Conservation (phyloP, 2,329 filamentous ascomycete genomes). For the Colletotrichum agaves region DNA sequence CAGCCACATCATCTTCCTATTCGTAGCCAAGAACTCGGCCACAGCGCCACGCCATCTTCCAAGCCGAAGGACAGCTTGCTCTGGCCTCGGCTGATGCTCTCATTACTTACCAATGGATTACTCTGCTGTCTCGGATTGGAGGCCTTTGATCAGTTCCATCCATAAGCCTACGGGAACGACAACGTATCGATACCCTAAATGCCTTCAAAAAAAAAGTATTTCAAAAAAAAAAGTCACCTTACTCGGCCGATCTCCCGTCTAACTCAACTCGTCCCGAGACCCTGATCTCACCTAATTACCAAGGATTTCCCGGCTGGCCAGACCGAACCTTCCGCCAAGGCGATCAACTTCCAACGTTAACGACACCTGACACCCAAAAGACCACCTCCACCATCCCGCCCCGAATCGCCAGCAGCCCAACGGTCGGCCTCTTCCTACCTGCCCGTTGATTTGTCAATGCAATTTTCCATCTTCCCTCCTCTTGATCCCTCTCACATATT, state of each 20-base stretch:
- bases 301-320: constrained; percentile 11
- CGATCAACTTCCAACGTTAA: constrained; percentile 20
- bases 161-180: neutral
- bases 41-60: no score
- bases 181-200: neutral
- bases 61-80: no score
- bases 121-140: neutral
- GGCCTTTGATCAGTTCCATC: neutral
- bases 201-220: no score
- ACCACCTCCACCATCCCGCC: neutral
- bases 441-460: constrained; percentile 26
- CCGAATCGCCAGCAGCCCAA: constrained; percentile 11
- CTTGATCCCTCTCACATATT: neutral
- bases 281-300: constrained; percentile 22
- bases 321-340: constrained; percentile 17
- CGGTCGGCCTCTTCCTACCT: neutral
- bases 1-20: neutral
- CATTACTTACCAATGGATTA: no score
- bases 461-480: neutral
- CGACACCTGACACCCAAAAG: constrained; percentile 5
- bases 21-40: no score
- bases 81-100: no score
- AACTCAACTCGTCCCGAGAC: neutral
- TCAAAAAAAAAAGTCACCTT: constrained; percentile 11
- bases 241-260: neutral